These are phyloP conservation scores for Russula emetica DNA, from an alignment of 768 basidiomycete genomes.

Conservation along the genomic window DNA sequence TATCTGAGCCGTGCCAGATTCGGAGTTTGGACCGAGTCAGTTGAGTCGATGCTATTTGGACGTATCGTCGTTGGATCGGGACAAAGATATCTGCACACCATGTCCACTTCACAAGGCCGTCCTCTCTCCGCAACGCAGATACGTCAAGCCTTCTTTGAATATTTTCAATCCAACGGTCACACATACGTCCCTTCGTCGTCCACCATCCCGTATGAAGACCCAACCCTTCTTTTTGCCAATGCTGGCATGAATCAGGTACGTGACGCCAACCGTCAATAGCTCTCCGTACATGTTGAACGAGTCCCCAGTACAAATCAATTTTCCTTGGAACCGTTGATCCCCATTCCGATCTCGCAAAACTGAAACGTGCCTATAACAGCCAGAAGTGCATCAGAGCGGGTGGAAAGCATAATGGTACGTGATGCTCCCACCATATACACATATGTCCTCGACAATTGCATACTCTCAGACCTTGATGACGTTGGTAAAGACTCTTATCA, in stretches of 20 bases:
- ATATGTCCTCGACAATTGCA: constrained; percentile 12
- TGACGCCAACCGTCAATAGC: background rate
- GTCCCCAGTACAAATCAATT: constrained; percentile 85
- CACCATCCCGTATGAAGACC: constrained; percentile 96
- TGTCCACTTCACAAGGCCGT: background rate
- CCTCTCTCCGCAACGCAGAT: constrained; percentile 54
- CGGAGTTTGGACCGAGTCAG: background rate
- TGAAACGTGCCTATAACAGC: constrained; percentile 91
- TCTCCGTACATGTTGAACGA: constrained; percentile 6
- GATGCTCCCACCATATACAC: background rate
- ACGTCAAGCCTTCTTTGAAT: constrained; percentile 87
- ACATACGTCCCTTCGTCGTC: constrained; percentile 87
- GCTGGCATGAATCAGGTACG: constrained; percentile 93
- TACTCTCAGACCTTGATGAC: constrained; percentile 82
- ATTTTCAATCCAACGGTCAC: constrained; percentile 75
- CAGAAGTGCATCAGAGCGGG: constrained; percentile 99
- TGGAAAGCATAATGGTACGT: constrained; percentile 93
- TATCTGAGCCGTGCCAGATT: background rate
- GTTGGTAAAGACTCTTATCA: constrained; percentile 99
- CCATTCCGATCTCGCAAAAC: constrained; percentile 81
- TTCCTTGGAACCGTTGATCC: constrained; percentile 99
- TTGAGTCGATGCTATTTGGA: constrained; percentile 12
- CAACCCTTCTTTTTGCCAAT: constrained; percentile 95
- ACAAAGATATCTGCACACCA: constrained; percentile 19
- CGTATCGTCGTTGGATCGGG: constrained; percentile 7